Conservation (phyloP, 805 yeast genomes). For the Starmerella sp. region DNA sequence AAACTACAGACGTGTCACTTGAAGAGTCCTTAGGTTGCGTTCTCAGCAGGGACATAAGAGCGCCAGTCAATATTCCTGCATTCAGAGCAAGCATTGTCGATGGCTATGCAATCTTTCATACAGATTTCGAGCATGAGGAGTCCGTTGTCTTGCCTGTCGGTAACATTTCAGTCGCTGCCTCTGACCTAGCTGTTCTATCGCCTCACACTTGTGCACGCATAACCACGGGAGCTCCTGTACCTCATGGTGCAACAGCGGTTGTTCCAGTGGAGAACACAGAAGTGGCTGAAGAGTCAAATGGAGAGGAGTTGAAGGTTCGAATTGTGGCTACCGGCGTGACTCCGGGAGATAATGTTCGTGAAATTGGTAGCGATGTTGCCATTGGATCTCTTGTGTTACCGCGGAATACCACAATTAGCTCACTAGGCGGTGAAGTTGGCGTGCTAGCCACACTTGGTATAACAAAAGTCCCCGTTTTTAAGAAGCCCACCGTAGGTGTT, state of each 20-base stretch:
- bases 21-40: conserved; percentile 33
- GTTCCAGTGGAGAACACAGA: conserved; percentile 45
- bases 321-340: conserved; percentile 34
- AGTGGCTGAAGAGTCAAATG: conserved; percentile 31
- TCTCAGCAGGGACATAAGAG: conserved; percentile 34
- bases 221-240: conserved; percentile 49
- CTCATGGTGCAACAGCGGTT: conserved; percentile 43
- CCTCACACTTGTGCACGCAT: conserved; percentile 36
- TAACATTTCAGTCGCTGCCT: conserved; percentile 17
- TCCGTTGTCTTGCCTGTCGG: conserved; percentile 31
- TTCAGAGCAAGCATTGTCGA: conserved; percentile 48
- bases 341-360: conserved; percentile 38
- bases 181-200: conserved; percentile 27
- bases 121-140: conserved; percentile 32
- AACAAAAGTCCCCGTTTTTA: conserved; percentile 30
- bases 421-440: conserved; percentile 43
- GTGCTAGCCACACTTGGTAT: conserved; percentile 40
- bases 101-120: conserved; percentile 41
- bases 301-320: conserved; percentile 35
- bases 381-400: conserved; percentile 32
- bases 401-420: conserved; percentile 32
- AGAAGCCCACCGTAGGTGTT: conserved; percentile 38
- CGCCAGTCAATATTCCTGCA: conserved; percentile 36
- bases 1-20: conserved; percentile 24
- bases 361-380: conserved; percentile 39